Evolutionary conservation across 495 filamentous ascomycete genomes (phyloP), one percentile per base, ranked within the genome.

Genomic region (Podospora conica): DNA sequence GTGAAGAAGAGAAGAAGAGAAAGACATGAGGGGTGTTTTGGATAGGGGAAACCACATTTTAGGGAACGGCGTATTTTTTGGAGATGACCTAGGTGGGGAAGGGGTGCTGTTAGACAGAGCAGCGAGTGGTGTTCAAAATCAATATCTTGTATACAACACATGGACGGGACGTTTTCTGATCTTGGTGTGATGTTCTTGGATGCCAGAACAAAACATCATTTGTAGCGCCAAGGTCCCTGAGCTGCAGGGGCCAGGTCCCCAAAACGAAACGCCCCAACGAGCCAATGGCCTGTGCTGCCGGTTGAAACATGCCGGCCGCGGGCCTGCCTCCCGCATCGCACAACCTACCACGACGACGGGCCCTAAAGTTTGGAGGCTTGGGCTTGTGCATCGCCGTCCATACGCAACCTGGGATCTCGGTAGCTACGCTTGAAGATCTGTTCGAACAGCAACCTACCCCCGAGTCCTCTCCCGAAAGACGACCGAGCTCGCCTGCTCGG

Each of bases 161-260:
- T 48, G 18, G 15, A 48, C 40, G n/a, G 40, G 40, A n/a, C 40
- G 15, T 18, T 48, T n/a, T n/a, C n/a, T n/a, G 40, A 18, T n/a
- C 0, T 48, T 48, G 15, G 15, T n/a, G n/a, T n/a, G n/a, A n/a
- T n/a, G n/a, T n/a, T n/a, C n/a, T n/a, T n/a, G n/a, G n/a, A n/a
- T n/a, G n/a, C n/a, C n/a, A n/a, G n/a, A n/a, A n/a, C n/a, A n/a
- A n/a, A n/a, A n/a, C n/a, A n/a, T n/a, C n/a, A n/a, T n/a, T n/a
- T n/a, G n/a, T n/a, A n/a, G n/a, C 40, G 40, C 40, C 40, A 40
- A 31, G 23, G 27, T 53, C 8, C 63, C 27, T 66, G 66, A 21
- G 61, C 18, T 28, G 61, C 23, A 22, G 65, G 60, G 33, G 22
- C n/a, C n/a, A n/a, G 22, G 18, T n/a, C 55, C 55, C 55, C 55